Base-by-base conservation (phyloP, 108 stramenopile species). In the Cylindrotheca closterium region DNA sequence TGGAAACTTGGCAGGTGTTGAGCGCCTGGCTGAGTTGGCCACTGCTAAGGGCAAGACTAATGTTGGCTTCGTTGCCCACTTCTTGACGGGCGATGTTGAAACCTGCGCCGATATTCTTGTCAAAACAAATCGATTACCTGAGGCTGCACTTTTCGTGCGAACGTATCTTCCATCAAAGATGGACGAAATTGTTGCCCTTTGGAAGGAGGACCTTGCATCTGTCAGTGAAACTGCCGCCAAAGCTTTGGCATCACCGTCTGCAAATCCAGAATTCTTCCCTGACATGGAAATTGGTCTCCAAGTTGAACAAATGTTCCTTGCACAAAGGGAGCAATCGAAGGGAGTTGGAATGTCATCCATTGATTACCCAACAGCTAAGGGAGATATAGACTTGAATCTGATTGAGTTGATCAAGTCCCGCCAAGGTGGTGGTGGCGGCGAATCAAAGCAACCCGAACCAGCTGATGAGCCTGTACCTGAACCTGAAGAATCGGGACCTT, bases 141-240 rank as follows among this genome's bases (percentile, higher is more conserved):
- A 98, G 72, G 98, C 99, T 42, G 98, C 98, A 12, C 91, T 99
- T 80, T 92, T 99, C 74, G 96, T 94, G 26, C 91, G 99, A 42
- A 98, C 98, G 5, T 98, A 97, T 73, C 74, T 96, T 31, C 99
- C 99, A 15, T 96, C 96, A 3, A 76, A 86, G 27, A 83, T 98
- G 58, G 81, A 95, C 4, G 85, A 92, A 53, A 83, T 95, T 56
- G 95, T 98, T 2, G 80, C 75, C 10, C 60, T 97, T 18, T 99
- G 99, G 99, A 97, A 94, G 73, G 67, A 77, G 50, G 95, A 97
- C 67, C 79, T 99, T 32, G 64, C 81, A 24, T 71, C 78, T 34
- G 76, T 87, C 32, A 94, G 89, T 57, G 94, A 92, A 61, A 79
- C 93, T 2, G 96, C 97, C 10, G 95, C 96, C 30, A 76, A 88